Evolutionary conservation across 2,329 filamentous ascomycete genomes (phyloP).

Genomic region (Aureobasidium sp.): DNA sequence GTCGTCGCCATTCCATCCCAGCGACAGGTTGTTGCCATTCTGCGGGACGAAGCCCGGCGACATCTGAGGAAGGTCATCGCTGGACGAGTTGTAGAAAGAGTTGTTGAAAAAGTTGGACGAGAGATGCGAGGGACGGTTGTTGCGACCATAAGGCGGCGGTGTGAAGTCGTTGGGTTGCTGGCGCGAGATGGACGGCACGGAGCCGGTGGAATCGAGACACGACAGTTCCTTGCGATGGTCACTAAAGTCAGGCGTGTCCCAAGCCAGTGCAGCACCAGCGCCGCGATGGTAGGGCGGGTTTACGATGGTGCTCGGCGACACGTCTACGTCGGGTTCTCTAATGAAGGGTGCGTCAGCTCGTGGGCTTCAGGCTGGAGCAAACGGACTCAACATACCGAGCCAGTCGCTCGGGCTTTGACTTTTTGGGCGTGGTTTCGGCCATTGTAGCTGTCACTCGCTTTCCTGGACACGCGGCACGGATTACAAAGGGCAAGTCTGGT

Average conservation of each 20-base stretch:
- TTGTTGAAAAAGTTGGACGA: slow-evolving; percentile 36
- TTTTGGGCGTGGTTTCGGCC: slow-evolving; percentile 16
- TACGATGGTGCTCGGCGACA: slow-evolving; percentile 33
- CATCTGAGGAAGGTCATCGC: slow-evolving; percentile 61
- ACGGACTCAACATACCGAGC: slow-evolving; percentile 34
- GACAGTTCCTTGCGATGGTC: slow-evolving; percentile 68
- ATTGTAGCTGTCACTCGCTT: slow-evolving; percentile 47
- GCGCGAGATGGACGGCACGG: slow-evolving; percentile 27
- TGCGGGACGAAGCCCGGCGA: slow-evolving; percentile 62
- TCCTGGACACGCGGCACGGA: slow-evolving; percentile 38
- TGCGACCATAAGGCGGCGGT: slow-evolving; percentile 26
- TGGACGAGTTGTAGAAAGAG: slow-evolving; percentile 72
- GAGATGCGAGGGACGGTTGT: slow-evolving; percentile 29
- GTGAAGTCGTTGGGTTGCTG: slow-evolving; percentile 41
- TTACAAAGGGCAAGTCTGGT: neutral
- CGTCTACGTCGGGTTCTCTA: slow-evolving; percentile 33
- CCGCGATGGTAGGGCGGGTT: slow-evolving; percentile 26
- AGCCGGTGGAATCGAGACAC: slow-evolving; percentile 54
- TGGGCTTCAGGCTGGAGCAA: neutral
- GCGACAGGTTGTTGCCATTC: slow-evolving; percentile 33
- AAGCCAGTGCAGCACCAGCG: slow-evolving; percentile 26
- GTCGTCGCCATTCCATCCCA: slow-evolving; percentile 54
- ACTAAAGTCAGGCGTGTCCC: slow-evolving; percentile 53
- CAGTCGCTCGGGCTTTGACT: slow-evolving; percentile 15
- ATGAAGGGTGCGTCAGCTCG: neutral